Conservation (phyloP, 2,329 filamentous ascomycete species). For the Emergomyces pasteurianus region DNA sequence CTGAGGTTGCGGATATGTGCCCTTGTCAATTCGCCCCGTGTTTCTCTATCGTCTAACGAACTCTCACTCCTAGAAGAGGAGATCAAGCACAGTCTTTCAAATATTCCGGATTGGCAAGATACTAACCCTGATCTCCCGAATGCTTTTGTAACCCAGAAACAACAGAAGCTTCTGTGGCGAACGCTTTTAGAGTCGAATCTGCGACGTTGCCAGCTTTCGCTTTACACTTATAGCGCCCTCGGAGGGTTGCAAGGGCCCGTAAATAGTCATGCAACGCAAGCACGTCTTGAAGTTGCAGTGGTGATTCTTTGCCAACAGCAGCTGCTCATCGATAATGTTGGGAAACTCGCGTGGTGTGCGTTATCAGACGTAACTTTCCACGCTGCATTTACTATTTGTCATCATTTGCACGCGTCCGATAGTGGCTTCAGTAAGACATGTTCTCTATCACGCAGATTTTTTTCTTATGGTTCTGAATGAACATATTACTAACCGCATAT, state of each 20-base stretch:
- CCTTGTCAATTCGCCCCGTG: slow-evolving; percentile 14
- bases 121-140: slow-evolving; percentile 14
- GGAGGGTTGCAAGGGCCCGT: slow-evolving; percentile 21
- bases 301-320: slow-evolving; percentile 28
- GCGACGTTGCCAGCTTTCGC: slow-evolving; percentile 25
- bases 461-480: neutral
- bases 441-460: neutral
- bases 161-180: slow-evolving; percentile 22
- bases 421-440: slow-evolving; percentile 14
- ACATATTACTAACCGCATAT: neutral
- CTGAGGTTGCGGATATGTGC: slow-evolving; percentile 14
- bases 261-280: slow-evolving; percentile 24
- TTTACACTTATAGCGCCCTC: slow-evolving; percentile 29
- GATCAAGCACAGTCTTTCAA: slow-evolving; percentile 22
- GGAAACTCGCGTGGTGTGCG: slow-evolving; percentile 20
- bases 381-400: slow-evolving; percentile 26
- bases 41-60: slow-evolving; percentile 23
- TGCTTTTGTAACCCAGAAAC: slow-evolving; percentile 13
- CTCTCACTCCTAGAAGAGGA: slow-evolving; percentile 30
- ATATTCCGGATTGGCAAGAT: slow-evolving; percentile 22
- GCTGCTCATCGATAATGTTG: slow-evolving; percentile 21
- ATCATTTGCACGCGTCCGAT: slow-evolving; percentile 21
- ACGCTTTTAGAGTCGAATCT: slow-evolving; percentile 25
- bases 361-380: slow-evolving; percentile 28
- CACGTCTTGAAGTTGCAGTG: slow-evolving; percentile 25